Base-by-base conservation (phyloP, 805 yeast species). In the Teunomyces pallodes region DNA sequence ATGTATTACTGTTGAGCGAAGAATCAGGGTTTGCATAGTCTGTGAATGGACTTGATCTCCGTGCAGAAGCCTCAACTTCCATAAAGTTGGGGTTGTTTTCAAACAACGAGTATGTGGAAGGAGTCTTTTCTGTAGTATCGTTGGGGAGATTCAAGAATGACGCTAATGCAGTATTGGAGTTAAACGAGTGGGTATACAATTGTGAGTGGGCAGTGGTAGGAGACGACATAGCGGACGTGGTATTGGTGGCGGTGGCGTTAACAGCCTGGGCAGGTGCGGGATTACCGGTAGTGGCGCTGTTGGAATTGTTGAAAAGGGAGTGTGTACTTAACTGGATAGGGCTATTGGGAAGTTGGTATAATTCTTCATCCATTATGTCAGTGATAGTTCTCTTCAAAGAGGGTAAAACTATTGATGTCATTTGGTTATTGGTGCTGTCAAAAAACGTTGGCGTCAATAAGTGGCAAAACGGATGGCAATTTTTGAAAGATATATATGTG, bases 291-390 rank as follows among this genome's bases (percentile, higher is more conserved):
- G 13, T 36, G 24, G 28, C 14, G 45, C 14, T 27, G 45, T 27
- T 39, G 26, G 20, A 16, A 14, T 17, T 28, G 35, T n/a, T 14
- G 29, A 16, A 33, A n/a, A 26, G 28, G 31, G 33, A 27, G 32
- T 30, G 40, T 20, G 17, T 26, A 47, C 39, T 49, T 14, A 50
- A 30, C 39, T 49, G 53, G 20, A 54, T 49, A 16, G 59, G 59
- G 36, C 56, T 59, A 41, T 58, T 60, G 9, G 74, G 74, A 24
- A 62, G 53, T 42, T 72, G 77, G 53, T 80, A 80, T 28, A 81
- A 64, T 50, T 81, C 86, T 47, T 82, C 86, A 52, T 81, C 86
- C 75, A 80, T 74, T 16, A 80, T 76, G 52, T 81, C 85, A 13
- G 82, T 77, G 46, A 80, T 60, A 16, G 84, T 71, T 55, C 82